Base-by-base conservation (phyloP, 176 grass and related monocot species). In the Pontederia paniculata region DNA sequence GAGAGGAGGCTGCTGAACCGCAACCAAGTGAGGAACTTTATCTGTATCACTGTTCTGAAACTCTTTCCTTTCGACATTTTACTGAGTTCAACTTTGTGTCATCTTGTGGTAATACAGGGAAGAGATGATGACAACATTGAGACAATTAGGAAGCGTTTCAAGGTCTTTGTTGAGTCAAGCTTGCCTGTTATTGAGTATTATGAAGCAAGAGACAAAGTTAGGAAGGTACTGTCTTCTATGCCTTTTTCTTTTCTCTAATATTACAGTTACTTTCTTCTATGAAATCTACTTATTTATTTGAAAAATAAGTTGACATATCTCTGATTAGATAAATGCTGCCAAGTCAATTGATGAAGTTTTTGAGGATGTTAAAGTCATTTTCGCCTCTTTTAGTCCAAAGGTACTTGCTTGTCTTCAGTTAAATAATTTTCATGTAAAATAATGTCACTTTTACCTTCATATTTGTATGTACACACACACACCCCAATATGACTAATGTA, bases 41-140 rank as follows among this genome's bases (percentile, higher is more conserved):
- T 31, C 25, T 31, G 2, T 31, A 31, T 2, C 25, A 31, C 25
- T 31, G 2, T 44, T 69, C 56, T 56, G 14, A 60, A 23, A 52
- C 42, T 54, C 21, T 52, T 73, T n/a, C n/a, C n/a, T n/a, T n/a
- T n/a, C n/a, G n/a, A n/a, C n/a, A n/a, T n/a, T n/a, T 54, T 73
- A 67, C n/a, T 50, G 37, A 31, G 5, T 31, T 31, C 25, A 31
- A 31, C 25, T 31, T 31, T 31, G 25, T 1, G 25, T 31, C 25
- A 31, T 31, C 15, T 45, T 53, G 53, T 20, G 65, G 52, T 69
- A 76, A 72, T 50, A 50, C 64, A 86, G 82, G 82, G 82, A 59
- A 76, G 82, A 70, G 64, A 47, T 73, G 77, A 85, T 70, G 82
- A 80, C 70, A 85, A 80, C 70, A 77, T 85, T 77, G 82, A 85